Evolutionary conservation across 768 basidiomycete species (phyloP).

Genomic region (Psilocybe cyanescens): DNA sequence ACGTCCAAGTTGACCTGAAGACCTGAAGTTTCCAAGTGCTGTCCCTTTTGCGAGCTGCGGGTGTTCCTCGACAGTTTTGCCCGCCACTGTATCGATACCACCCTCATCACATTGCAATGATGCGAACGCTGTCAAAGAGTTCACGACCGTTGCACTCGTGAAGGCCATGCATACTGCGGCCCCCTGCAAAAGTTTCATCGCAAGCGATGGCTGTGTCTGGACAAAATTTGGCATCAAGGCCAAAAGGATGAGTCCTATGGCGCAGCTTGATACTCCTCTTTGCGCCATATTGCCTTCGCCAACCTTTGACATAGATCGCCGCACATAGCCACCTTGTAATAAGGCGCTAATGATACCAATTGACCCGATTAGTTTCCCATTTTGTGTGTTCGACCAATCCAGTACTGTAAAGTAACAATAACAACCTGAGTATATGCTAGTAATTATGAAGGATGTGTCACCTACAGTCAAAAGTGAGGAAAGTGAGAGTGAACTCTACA

Average conservation of each 20-base stretch:
- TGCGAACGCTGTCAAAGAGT: slow-evolving; percentile 87
- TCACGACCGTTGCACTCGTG: slow-evolving; percentile 95
- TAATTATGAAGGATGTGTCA: slow-evolving; percentile 17
- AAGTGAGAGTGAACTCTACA: slow-evolving; percentile 95
- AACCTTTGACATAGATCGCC: slow-evolving; percentile 71
- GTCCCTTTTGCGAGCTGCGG: slow-evolving; percentile 81
- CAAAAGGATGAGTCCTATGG: slow-evolving; percentile 70
- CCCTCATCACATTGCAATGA: slow-evolving; percentile 89
- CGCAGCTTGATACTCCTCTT: slow-evolving; percentile 77
- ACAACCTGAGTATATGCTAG: background rate
- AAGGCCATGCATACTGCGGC: slow-evolving; percentile 89
- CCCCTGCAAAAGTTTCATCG: slow-evolving; percentile 59
- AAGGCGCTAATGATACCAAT: slow-evolving; percentile 92
- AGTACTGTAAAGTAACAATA: slow-evolving; percentile 54
- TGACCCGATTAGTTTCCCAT: slow-evolving; percentile 81
- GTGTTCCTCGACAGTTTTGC: slow-evolving; percentile 57
- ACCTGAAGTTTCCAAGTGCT: slow-evolving; percentile 85
- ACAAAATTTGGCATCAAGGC: slow-evolving; percentile 68
- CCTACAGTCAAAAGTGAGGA: slow-evolving; percentile 89
- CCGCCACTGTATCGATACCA: slow-evolving; percentile 54
- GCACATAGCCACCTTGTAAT: slow-evolving; percentile 94
- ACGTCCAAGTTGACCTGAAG: slow-evolving; percentile 92
- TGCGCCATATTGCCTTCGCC: slow-evolving; percentile 87
- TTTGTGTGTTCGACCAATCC: slow-evolving; percentile 89
- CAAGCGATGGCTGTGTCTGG: slow-evolving; percentile 41